These are phyloP conservation scores for Boletus coccyginus DNA, from an alignment of 768 basidiomycete species.

Conservation along the genomic window DNA sequence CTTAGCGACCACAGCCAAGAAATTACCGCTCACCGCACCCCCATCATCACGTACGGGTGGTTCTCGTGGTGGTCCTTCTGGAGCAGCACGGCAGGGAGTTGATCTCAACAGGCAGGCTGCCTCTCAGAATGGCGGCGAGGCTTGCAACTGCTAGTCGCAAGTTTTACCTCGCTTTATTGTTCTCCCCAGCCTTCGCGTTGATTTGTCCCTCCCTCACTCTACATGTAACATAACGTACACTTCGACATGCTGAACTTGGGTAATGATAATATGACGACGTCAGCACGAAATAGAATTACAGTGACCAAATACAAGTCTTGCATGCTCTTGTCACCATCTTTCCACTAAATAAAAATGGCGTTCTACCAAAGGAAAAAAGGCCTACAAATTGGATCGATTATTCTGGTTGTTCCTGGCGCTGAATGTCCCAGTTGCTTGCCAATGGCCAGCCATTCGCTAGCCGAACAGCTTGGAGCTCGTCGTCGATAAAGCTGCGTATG, in stretches of 20 bases:
- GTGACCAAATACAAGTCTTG: background rate
- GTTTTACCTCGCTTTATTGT: background rate
- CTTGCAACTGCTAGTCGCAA: constrained; percentile 68
- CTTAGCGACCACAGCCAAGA: constrained; percentile 60
- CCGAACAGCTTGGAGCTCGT: constrained; percentile 39
- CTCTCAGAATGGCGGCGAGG: constrained; percentile 50
- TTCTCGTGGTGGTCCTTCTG: constrained; percentile 48
- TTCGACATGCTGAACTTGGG: constrained; percentile 28
- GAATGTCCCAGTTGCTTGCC: constrained; percentile 39
- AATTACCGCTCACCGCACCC: constrained; percentile 79
- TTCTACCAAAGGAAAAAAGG: background rate
- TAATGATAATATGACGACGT: constrained; percentile 18
- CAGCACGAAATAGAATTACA: constrained; percentile 6
- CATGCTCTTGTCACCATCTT: background rate
- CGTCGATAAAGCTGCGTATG: constrained; percentile 46
- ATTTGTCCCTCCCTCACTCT: constrained; percentile 14
- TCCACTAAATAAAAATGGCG: background rate
- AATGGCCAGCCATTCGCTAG: constrained; percentile 34
- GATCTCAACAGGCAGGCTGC: constrained; percentile 72
- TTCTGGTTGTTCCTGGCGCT: constrained; percentile 14
- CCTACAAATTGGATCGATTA: background rate
- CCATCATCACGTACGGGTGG: constrained; percentile 57
- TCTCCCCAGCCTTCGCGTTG: constrained; percentile 9
- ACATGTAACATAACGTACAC: constrained; percentile 32
- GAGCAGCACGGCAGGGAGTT: constrained; percentile 59